These are phyloP conservation scores for Epithemia pelagica DNA, from an alignment of 108 stramenopile species.

Conservation along the genomic window DNA sequence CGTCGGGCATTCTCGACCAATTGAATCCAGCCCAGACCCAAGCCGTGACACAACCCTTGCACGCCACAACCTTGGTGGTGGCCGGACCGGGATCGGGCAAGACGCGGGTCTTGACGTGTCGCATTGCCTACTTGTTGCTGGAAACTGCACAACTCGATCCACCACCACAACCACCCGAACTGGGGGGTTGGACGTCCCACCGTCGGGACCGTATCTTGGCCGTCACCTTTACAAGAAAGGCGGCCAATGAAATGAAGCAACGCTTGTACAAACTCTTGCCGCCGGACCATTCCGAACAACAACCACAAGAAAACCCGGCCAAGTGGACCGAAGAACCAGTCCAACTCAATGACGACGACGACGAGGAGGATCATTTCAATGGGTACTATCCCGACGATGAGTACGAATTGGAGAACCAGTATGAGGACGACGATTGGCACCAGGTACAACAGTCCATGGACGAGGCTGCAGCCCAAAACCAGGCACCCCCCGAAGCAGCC, in stretches of 20 bases:
- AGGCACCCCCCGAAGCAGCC: not conserved
- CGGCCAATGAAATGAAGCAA: constrained; percentile 80
- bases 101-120: constrained; percentile 80
- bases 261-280: constrained; percentile 39
- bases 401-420: constrained; percentile 17
- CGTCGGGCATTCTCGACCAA: constrained; percentile 20
- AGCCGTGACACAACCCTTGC: constrained; percentile 52
- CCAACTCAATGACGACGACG: not conserved
- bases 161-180: not conserved
- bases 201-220: constrained; percentile 47
- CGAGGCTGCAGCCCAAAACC: not conserved
- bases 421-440: not conserved
- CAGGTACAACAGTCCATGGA: constrained; percentile 4
- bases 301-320: not conserved
- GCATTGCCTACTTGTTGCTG: constrained; percentile 78
- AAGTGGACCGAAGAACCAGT: not conserved
- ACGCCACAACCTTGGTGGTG: constrained; percentile 54
- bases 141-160: constrained; percentile 19
- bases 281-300: not conserved
- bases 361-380: too few relatives aligned
- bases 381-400: too few relatives aligned
- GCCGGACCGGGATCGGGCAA: constrained; percentile 93
- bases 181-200: too few relatives aligned
- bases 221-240: constrained; percentile 92
- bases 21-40: constrained; percentile 65